These are phyloP conservation scores for Diaporthe sp. DNA, from an alignment of 2,329 filamentous ascomycete genomes.

Conservation along the genomic window DNA sequence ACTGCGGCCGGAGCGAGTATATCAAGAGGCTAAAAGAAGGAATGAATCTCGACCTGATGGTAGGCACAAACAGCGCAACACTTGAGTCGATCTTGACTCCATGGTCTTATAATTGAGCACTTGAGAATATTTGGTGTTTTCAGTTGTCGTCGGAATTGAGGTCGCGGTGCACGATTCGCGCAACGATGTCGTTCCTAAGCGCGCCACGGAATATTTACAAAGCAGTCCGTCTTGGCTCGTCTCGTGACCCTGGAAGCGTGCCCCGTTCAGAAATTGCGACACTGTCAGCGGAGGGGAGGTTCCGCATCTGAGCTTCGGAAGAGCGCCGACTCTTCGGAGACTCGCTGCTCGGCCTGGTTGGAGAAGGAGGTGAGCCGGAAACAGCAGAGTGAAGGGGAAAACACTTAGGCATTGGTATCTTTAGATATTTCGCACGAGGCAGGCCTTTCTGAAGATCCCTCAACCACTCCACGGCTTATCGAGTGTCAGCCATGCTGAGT, in stretches of 20 bases:
- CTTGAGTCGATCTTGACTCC: not conserved
- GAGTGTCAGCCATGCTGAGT: not conserved
- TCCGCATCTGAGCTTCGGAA: conserved; percentile 1
- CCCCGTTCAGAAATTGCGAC: not conserved
- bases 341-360: not conserved
- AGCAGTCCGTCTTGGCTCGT: not conserved
- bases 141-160: not conserved
- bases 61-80: no score
- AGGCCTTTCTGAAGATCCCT: not conserved
- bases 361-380: not conserved
- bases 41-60: not conserved
- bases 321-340: not conserved
- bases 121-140: not conserved
- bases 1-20: no score
- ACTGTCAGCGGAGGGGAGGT: not conserved
- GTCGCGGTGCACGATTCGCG: not conserved
- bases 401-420: not conserved
- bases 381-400: not conserved
- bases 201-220: conserved; percentile 3
- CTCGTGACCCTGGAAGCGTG: not conserved
- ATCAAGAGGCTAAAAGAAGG: not conserved
- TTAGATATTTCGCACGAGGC: not conserved
- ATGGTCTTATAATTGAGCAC: not conserved
- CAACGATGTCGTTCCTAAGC: not conserved
- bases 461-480: not conserved